Evolutionary conservation across 108 stramenopile species (phyloP).

Genomic region (Cyclostephanos invisitatus): DNA sequence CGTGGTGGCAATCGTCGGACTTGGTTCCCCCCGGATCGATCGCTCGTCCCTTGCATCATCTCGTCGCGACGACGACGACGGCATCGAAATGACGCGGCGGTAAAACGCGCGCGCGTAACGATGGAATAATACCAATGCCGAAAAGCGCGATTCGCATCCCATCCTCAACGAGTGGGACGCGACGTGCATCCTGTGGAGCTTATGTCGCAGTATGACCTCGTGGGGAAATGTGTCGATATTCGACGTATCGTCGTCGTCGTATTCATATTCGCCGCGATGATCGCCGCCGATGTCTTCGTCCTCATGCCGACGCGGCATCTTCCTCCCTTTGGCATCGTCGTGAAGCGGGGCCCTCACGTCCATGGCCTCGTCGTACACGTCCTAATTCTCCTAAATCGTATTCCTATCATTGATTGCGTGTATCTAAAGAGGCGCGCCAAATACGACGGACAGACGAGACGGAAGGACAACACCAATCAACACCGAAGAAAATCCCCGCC

Average conservation of each 20-base stretch:
- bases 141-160: constrained; percentile 64
- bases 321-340: neutral
- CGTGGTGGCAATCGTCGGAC: neutral
- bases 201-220: constrained; percentile 7
- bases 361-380: too few species aligned
- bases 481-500: too few species aligned
- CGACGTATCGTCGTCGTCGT: neutral
- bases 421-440: too few species aligned
- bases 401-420: too few species aligned
- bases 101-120: constrained; percentile 54
- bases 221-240: neutral
- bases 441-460: too few species aligned
- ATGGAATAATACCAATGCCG: constrained; percentile 63
- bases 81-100: neutral
- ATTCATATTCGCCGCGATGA: neutral
- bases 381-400: too few species aligned
- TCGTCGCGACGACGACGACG: neutral
- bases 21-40: too few species aligned
- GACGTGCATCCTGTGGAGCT: constrained; percentile 55
- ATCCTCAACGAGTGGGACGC: constrained; percentile 60
- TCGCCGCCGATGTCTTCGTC: too few species aligned
- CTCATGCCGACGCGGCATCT: too few species aligned
- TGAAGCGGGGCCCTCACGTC: constrained; percentile 32
- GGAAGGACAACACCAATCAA: too few species aligned
- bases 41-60: too few species aligned